phyloP scores from a whole-genome alignment of 352 stramenopile genomes.

The Phytophthora sansomeana region DNA sequence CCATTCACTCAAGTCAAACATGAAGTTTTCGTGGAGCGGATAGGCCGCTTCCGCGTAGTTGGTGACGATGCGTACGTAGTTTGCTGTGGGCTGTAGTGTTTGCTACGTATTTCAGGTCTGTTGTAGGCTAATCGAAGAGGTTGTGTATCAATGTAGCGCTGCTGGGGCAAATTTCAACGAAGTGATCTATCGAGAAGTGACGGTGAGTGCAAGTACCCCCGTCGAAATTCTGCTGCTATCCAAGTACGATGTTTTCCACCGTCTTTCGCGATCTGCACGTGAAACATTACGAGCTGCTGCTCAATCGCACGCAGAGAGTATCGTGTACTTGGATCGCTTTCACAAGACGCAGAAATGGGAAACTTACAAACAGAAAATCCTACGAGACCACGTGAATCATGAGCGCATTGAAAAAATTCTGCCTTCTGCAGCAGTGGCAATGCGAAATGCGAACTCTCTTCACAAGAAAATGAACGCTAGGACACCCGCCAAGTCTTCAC shows the following conservation, averaged over 20 bases:
- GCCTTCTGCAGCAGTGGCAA: conserved; percentile 17
- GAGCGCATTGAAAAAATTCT: conserved; percentile 60
- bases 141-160: conserved; percentile 42
- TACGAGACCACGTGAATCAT: conserved; percentile 55
- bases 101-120: neutral
- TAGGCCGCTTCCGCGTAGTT: conserved; percentile 67
- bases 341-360: conserved; percentile 79
- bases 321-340: conserved; percentile 76
- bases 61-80: conserved; percentile 76
- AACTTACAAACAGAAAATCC: conserved; percentile 58
- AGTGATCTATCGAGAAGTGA: conserved; percentile 66
- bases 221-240: conserved; percentile 75
- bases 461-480: neutral
- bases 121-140: neutral
- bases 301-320: conserved; percentile 49
- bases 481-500: conserved; percentile 6
- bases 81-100: neutral
- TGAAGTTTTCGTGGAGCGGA: conserved; percentile 61
- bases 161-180: conserved; percentile 74
- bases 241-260: conserved; percentile 86
- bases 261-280: conserved; percentile 57
- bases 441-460: neutral
- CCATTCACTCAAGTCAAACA: conserved; percentile 39
- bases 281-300: conserved; percentile 61
- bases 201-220: conserved; percentile 67